phyloP scores from a whole-genome alignment of 225 moss, liverwort and hornwort genomes.

The Rhytidiadelphus loreus region DNA sequence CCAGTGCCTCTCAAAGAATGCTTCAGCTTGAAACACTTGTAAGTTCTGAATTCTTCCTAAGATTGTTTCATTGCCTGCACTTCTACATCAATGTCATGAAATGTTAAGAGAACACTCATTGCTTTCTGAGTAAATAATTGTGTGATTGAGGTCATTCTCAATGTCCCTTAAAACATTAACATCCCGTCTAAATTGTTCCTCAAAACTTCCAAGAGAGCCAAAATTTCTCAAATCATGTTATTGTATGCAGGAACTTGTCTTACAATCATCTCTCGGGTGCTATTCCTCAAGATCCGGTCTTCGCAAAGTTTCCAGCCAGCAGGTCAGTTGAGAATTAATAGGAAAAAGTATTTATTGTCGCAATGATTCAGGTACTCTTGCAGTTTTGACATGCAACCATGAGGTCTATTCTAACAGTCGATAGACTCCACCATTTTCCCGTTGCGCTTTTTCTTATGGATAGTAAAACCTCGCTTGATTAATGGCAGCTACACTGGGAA shows the following conservation, averaged over 20 bases:
- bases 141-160: background rate
- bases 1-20: slow-evolving; percentile 60
- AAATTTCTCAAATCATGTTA: background rate
- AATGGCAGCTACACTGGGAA: slow-evolving; percentile 45
- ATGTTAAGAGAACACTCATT: background rate
- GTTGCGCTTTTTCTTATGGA: background rate
- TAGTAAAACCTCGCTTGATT: background rate
- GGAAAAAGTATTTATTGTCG: background rate
- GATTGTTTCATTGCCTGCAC: background rate
- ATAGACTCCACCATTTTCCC: background rate
- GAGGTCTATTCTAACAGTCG: background rate
- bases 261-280: slow-evolving; percentile 74
- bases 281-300: slow-evolving; percentile 48
- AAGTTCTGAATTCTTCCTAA: background rate
- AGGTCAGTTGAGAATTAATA: slow-evolving; percentile 16
- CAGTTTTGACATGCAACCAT: background rate
- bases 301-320: slow-evolving; percentile 65
- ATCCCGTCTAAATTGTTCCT: background rate
- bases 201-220: background rate
- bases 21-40: slow-evolving; percentile 55
- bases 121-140: background rate
- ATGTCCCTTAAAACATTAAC: background rate
- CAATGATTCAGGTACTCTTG: background rate
- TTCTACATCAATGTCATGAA: background rate
- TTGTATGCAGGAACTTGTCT: slow-evolving; percentile 53